Percentiles rank a stretch among this genome's conserved stretches.
These are phyloP conservation scores for Fusarium foetens DNA, from an alignment of 2,329 filamentous ascomycete genomes.

Conservation along the genomic window DNA sequence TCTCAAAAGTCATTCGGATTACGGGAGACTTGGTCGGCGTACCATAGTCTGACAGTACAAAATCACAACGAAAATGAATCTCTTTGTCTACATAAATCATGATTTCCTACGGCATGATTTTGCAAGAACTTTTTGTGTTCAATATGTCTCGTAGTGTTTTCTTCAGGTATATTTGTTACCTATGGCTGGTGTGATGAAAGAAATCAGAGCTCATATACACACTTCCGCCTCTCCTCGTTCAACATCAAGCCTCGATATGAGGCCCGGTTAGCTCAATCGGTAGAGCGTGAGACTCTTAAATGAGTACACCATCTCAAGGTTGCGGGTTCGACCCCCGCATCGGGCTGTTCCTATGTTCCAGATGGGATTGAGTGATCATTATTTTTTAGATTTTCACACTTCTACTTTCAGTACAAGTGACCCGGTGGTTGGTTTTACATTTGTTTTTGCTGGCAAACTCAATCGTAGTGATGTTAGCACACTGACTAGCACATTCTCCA, in stretches of 20 bases:
- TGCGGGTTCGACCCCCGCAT: conserved; percentile 64
- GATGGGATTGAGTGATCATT: conserved; percentile 17
- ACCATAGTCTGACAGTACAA: conserved; percentile 25
- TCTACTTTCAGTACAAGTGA: too few species aligned
- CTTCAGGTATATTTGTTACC: not conserved
- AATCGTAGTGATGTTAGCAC: not conserved
- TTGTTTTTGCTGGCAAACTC: not conserved
- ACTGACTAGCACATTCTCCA: not conserved
- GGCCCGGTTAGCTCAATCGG: conserved; percentile 55
- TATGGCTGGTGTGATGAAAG: accelerated
- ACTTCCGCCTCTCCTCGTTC: accelerated
- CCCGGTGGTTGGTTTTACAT: not conserved
- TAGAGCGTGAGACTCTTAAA: conserved; percentile 78
- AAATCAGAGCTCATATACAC: accelerated
- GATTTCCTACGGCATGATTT: not conserved
- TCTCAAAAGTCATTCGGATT: conserved; percentile 32
- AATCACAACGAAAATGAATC: conserved; percentile 22
- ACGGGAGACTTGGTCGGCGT: conserved; percentile 24
- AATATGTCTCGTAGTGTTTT: too few species aligned
- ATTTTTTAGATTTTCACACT: not conserved
- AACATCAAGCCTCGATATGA: conserved; percentile 14
- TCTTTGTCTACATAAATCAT: not conserved
- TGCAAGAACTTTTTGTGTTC: not conserved
- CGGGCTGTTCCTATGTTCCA: conserved; percentile 45
- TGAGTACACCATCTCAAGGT: conserved; percentile 59